These are phyloP conservation scores for Arthrobotrys conoides DNA, from an alignment of 2,329 filamentous ascomycete species.

Conservation along the genomic window DNA sequence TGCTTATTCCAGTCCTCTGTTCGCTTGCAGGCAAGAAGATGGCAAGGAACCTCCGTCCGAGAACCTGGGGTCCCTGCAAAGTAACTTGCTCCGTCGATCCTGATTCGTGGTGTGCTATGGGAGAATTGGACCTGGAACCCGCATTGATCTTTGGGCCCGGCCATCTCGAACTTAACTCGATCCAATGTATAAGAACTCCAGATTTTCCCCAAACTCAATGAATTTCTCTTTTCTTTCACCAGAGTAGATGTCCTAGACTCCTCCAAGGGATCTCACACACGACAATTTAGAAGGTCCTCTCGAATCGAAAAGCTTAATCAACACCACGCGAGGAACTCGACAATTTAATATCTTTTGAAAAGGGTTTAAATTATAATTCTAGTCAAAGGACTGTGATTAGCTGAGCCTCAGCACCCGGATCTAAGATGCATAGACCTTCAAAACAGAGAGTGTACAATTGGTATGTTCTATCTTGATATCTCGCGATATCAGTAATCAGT, in stretches of 20 bases:
- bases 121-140: conserved; percentile 60
- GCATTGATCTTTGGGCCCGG: conserved; percentile 48
- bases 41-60: conserved; percentile 61
- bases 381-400: conserved; percentile 28
- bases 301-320: conserved; percentile 1
- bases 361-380: conserved; percentile 37
- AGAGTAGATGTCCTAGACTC: conserved; percentile 59
- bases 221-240: conserved; percentile 38
- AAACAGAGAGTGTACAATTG: conserved; percentile 69
- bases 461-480: conserved; percentile 63
- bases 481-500: conserved; percentile 7
- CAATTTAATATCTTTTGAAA: conserved; percentile 34
- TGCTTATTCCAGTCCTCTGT: conserved; percentile 37
- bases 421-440: conserved; percentile 66
- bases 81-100: conserved; percentile 47
- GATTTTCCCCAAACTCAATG: conserved; percentile 57
- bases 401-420: conserved; percentile 32
- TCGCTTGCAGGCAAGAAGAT: conserved; percentile 54
- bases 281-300: conserved; percentile 40
- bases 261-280: conserved; percentile 51
- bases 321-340: conserved; percentile 11
- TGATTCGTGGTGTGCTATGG: conserved; percentile 59
- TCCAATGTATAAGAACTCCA: conserved; percentile 61
- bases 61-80: conserved; percentile 59
- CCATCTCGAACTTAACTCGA: conserved; percentile 56